phyloP scores from a whole-genome alignment of 768 basidiomycete species.

The Suillus subluteus region DNA sequence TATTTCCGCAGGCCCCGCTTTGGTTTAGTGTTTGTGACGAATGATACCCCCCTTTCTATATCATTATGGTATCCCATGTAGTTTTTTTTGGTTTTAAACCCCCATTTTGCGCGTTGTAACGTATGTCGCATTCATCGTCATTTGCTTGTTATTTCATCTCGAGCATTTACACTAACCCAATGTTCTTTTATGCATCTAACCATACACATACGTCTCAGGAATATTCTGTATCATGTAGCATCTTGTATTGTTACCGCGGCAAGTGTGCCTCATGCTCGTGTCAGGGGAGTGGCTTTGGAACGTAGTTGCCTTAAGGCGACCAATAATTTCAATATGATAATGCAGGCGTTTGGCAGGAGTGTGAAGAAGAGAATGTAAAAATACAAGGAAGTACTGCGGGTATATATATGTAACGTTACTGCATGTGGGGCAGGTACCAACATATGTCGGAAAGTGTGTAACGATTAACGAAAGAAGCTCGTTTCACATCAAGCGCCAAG shows the following conservation, averaged over 20 bases:
- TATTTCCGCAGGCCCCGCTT: constrained; percentile 6
- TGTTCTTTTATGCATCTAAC: constrained; percentile 7
- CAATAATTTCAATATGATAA: neutral
- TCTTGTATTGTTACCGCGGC: constrained; percentile 9
- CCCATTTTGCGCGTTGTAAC: neutral
- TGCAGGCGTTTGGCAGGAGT: neutral
- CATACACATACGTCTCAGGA: neutral
- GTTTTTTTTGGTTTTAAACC: constrained; percentile 1
- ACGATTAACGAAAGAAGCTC: neutral
- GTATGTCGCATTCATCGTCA: constrained; percentile 2
- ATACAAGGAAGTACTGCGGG: neutral
- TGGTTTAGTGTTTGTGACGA: neutral
- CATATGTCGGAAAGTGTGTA: neutral
- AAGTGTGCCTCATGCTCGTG: neutral
- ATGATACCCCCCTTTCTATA: constrained; percentile 8
- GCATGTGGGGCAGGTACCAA: constrained; percentile 9
- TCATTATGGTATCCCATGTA: neutral
- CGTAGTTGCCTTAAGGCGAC: constrained; percentile 6
- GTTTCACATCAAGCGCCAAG: neutral
- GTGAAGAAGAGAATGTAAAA: constrained; percentile 1
- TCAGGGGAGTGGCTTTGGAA: neutral
- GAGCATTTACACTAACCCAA: neutral
- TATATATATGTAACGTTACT: constrained; percentile 5
- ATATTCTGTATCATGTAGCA: constrained; percentile 8
- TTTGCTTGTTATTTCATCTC: constrained; percentile 5